Evolutionary conservation across 805 yeast species (phyloP).

Genomic region (Brettanomyces anomalus): DNA sequence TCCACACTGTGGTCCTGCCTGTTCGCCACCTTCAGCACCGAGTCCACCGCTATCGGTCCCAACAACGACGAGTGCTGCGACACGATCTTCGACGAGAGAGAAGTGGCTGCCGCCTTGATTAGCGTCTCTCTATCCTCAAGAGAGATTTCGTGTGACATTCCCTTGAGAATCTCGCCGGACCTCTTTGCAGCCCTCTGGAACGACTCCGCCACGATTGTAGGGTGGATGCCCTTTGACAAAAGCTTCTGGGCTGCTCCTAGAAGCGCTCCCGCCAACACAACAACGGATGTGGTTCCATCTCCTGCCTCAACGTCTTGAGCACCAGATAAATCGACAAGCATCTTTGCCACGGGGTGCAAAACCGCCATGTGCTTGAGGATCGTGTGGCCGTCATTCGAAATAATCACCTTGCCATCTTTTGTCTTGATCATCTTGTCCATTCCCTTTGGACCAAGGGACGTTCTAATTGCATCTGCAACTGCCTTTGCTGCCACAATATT

Average conservation of each 20-base stretch:
- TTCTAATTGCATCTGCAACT: slow-evolving; percentile 92
- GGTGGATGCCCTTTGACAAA: slow-evolving; percentile 87
- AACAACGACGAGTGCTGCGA: slow-evolving; percentile 80
- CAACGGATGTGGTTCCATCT: slow-evolving; percentile 98
- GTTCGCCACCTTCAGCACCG: slow-evolving; percentile 63
- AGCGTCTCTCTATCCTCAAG: slow-evolving; percentile 74
- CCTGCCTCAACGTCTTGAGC: slow-evolving; percentile 99
- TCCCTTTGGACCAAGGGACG: slow-evolving; percentile 96
- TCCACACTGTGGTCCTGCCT: slow-evolving; percentile 59
- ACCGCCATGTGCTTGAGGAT: slow-evolving; percentile 96
- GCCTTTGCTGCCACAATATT: slow-evolving; percentile 91
- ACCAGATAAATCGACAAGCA: slow-evolving; percentile 91
- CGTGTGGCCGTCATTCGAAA: slow-evolving; percentile 98
- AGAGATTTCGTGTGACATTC: slow-evolving; percentile 77
- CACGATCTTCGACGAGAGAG: slow-evolving; percentile 90
- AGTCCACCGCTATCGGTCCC: slow-evolving; percentile 91
- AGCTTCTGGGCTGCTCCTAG: slow-evolving; percentile 92
- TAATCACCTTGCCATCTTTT: slow-evolving; percentile 82
- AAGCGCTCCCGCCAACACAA: slow-evolving; percentile 87
- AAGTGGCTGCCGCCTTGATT: slow-evolving; percentile 88
- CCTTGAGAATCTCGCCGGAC: slow-evolving; percentile 72
- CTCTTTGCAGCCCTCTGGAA: slow-evolving; percentile 84
- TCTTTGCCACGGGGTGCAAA: slow-evolving; percentile 96
- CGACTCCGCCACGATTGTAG: slow-evolving; percentile 88
- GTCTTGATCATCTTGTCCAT: slow-evolving; percentile 99